Percentiles rank a stretch among this genome's conserved stretches.
phyloP scores from a whole-genome alignment of 163 green algal species.

The Volvox carteri region DNA sequence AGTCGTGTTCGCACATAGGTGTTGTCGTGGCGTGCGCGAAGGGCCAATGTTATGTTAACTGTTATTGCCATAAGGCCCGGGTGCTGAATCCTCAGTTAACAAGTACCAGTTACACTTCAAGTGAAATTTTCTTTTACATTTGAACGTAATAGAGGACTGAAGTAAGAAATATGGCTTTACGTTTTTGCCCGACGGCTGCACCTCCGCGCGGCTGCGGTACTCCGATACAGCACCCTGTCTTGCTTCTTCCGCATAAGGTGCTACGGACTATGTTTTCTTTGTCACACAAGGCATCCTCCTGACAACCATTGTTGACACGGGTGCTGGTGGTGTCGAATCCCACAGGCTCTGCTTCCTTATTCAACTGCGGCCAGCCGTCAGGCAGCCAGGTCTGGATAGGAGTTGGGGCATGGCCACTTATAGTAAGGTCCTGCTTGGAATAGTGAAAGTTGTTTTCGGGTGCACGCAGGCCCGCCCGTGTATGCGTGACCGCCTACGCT shows the following conservation, averaged over 20 bases:
- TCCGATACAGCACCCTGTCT: background rate
- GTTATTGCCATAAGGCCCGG: too few species aligned
- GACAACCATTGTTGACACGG: too few species aligned
- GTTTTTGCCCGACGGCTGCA: background rate
- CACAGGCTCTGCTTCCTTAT: slow-evolving; percentile 1
- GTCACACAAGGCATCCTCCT: too few species aligned
- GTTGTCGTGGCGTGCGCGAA: too few species aligned
- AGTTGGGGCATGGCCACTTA: background rate
- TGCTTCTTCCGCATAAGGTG: slow-evolving; percentile 18
- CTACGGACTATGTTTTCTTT: too few species aligned
- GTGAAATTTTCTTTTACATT: background rate
- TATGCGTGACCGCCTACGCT: slow-evolving; percentile 7
- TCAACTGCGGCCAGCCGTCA: background rate
- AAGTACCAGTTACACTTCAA: too few species aligned
- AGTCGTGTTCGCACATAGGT: too few species aligned
- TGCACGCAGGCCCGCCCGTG: slow-evolving; percentile 4
- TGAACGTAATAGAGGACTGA: too few species aligned
- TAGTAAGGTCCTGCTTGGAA: too few species aligned
- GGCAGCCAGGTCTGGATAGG: background rate
- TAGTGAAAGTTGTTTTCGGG: background rate
- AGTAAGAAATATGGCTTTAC: background rate
- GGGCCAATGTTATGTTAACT: too few species aligned
- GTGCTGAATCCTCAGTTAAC: too few species aligned
- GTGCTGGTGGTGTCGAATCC: background rate
- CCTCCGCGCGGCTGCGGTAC: slow-evolving; percentile 12